Conservation (phyloP, 2,329 filamentous ascomycete species). For the Aspergillus aculeatinus region DNA sequence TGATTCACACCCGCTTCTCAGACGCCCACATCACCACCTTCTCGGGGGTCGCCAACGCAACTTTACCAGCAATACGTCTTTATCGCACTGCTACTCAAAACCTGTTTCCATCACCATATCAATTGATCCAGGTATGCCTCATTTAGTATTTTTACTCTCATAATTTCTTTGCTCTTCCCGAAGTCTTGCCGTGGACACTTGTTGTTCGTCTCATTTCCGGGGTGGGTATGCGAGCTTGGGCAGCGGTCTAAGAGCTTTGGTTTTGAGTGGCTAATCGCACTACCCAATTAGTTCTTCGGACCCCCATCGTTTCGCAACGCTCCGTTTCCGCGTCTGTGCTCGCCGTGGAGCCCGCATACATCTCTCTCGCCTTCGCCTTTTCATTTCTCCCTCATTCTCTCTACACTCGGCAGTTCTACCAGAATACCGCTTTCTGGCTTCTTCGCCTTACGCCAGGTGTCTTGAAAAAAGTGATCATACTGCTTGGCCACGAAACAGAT, state of each 20-base stretch:
- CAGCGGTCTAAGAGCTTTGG: conserved; percentile 20
- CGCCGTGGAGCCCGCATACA: conserved; percentile 25
- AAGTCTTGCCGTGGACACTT: conserved; percentile 4
- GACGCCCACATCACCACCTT: not conserved
- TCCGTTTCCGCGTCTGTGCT: conserved; percentile 27
- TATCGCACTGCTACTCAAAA: too few relatives aligned
- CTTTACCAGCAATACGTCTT: not conserved
- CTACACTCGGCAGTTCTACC: not conserved
- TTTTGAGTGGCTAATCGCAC: conserved; percentile 29
- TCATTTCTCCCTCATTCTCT: conserved; percentile 13
- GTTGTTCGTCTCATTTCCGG: conserved; percentile 13
- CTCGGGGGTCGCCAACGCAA: conserved; percentile 6
- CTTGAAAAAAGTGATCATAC: not conserved
- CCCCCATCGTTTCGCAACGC: conserved; percentile 24
- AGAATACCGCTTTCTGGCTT: not conserved
- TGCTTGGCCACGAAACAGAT: not conserved
- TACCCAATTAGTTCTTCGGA: conserved; percentile 25
- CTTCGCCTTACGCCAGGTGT: not conserved
- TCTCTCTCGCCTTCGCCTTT: conserved; percentile 16
- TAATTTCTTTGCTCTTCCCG: conserved; percentile 2
- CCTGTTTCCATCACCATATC: not conserved
- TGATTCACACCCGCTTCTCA: not conserved
- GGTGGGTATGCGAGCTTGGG: conserved; percentile 21
- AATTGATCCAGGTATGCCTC: not conserved
- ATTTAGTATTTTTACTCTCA: not conserved